phyloP scores from a whole-genome alignment of 192 early-diverging fungal genomes.

The Mortierella antarctica region DNA sequence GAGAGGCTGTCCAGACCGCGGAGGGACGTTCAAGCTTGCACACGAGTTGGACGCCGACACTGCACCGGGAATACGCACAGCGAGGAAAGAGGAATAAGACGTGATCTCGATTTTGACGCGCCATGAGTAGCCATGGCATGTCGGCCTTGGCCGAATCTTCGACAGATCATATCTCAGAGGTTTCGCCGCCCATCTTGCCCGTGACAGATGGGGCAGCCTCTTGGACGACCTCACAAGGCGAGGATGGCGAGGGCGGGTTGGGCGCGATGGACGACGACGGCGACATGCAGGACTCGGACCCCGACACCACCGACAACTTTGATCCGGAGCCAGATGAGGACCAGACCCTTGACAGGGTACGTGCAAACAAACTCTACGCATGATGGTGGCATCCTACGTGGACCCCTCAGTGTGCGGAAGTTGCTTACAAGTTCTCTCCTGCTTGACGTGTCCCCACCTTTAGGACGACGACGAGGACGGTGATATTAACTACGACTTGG shows the following conservation, averaged over 20 bases:
- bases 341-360: conserved; percentile 21
- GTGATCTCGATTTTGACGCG: too few relatives aligned
- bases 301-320: conserved; percentile 49
- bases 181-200: conserved; percentile 16
- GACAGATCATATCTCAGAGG: conserved; percentile 17
- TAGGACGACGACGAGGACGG: conserved; percentile 29
- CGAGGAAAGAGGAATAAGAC: too few relatives aligned
- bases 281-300: conserved; percentile 53
- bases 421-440: neutral
- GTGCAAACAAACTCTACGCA: neutral
- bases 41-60: too few relatives aligned
- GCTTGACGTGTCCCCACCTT: neutral
- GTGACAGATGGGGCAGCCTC: conserved; percentile 23
- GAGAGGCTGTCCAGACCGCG: too few relatives aligned
- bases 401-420: neutral
- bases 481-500: conserved; percentile 12
- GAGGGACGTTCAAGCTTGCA: too few relatives aligned
- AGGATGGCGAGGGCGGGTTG: conserved; percentile 16
- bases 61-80: too few relatives aligned
- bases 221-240: conserved; percentile 51
- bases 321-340: conserved; percentile 42
- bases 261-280: conserved; percentile 23
- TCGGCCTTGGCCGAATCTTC: conserved; percentile 31
- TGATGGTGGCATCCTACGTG: neutral
- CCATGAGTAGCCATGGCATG: conserved; percentile 28